Evolutionary conservation across 2,329 filamentous ascomycete genomes (phyloP), one percentile per base, ranked within the genome.

Genomic region (Dactylellina sp.): DNA sequence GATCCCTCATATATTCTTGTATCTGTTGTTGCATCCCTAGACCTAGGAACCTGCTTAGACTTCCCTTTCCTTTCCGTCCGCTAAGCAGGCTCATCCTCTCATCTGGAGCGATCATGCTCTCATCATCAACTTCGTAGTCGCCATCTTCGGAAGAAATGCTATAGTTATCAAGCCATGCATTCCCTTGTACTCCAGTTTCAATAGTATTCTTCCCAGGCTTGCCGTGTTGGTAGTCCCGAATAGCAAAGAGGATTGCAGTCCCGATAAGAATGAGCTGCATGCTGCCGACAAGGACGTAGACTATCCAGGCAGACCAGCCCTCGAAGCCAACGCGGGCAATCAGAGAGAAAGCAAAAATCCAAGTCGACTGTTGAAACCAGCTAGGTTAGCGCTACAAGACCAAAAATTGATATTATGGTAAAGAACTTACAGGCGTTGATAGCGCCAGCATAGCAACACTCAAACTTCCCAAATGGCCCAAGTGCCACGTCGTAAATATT

Each of bases 291-390:
- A 77, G 52, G 2, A 77, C 42, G 47, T 77, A 77, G 42, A 77
- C 76, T 20, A 74, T 75, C 76, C 76, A 77, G 7, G 70, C 75
- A 7, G 65, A 75, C 76, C 76, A 77, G 40, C 76, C 76, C 1
- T 53, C 55, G 11, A 75, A 52, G 35, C 76, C 76, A 7, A 77
- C 72, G 14, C 76, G 75, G 6, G 55, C 32, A 7, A 76, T 64
- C 24, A 77, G 59, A 46, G 74, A 75, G 53, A 76, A 71, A 0
- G 52, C 76, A 57, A 77, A 77, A 32, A 76, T 78, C 78, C 78
- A 80, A 22, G 79, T 79, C 37, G 78, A 79, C 77, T 79, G 62
- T n/a, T 57, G 37, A 65, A 35, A 60, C 22, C 14, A 39, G 59
- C n/a, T 61, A 9, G 7, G 24, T 42, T 44, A 44, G 20, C 11